A percentile compares a stretch with the other conserved stretches of the same genome.
Conservation (phyloP, 202 grass and related monocot species). For the Schoenoplectus triqueter region DNA sequence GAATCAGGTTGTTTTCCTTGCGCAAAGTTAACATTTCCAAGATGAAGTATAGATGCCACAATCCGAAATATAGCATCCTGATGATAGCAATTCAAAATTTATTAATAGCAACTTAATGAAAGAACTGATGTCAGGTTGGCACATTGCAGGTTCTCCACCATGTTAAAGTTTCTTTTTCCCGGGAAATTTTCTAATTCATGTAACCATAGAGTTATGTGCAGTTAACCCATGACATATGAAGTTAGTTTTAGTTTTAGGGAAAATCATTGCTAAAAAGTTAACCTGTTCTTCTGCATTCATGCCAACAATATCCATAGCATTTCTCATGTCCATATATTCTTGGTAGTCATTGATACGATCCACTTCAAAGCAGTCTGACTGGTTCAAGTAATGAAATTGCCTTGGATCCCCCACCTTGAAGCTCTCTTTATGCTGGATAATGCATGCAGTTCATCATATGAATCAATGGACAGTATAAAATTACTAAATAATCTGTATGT, state of each 20-base stretch:
- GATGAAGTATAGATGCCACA: constrained; percentile 97
- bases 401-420: constrained; percentile 73
- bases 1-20: constrained; percentile 91
- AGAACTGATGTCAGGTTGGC: neutral
- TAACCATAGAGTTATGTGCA: neutral
- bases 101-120: neutral
- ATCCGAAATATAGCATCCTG: constrained; percentile 96
- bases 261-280: constrained; percentile 33
- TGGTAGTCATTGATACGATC: constrained; percentile 77
- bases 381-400: constrained; percentile 88
- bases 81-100: constrained; percentile 36
- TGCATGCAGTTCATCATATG: constrained; percentile 42
- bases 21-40: constrained; percentile 89
- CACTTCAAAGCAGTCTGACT: constrained; percentile 77
- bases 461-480: constrained; percentile 37
- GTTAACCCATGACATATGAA: neutral
- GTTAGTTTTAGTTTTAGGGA: neutral
- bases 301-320: constrained; percentile 87
- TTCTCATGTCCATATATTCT: constrained; percentile 88
- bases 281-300: constrained; percentile 86
- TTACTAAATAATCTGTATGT: constrained; percentile 29
- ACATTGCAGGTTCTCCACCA: neutral
- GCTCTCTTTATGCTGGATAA: constrained; percentile 69
- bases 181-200: neutral
- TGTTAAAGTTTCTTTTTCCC: constrained; percentile 35